A percentile compares a stretch with the other conserved stretches of the same genome.
phyloP scores from a whole-genome alignment of 176 grass and related monocot genomes.

The Phyllostachys edulis region DNA sequence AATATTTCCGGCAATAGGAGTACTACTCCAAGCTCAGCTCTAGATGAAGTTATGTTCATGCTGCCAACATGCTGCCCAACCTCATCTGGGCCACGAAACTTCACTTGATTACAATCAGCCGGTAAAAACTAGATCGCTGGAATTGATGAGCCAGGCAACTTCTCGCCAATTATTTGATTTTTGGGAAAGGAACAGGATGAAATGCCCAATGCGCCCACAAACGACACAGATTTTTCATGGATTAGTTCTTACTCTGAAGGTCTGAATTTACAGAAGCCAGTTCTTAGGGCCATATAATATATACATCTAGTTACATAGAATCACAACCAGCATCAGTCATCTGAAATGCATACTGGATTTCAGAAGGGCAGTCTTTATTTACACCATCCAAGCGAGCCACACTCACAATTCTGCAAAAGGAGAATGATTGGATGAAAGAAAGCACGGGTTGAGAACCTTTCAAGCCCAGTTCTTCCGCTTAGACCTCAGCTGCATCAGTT shows the following conservation, averaged over 20 bases:
- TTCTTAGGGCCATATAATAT: constrained; percentile 28
- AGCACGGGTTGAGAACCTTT: constrained; percentile 19
- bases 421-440: not conserved
- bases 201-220: no score
- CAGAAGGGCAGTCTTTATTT: constrained; percentile 41
- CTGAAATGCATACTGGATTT: constrained; percentile 23
- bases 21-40: no score
- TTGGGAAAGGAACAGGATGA: not conserved
- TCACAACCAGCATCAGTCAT: constrained; percentile 24
- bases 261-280: constrained; percentile 35
- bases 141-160: not conserved
- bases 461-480: constrained; percentile 83
- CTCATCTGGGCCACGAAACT: no score
- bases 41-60: no score
- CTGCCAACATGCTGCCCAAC: no score
- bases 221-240: not conserved
- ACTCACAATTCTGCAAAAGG: not conserved
- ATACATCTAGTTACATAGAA: constrained; percentile 38
- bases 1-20: no score
- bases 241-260: constrained; percentile 26
- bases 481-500: constrained; percentile 61
- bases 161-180: not conserved
- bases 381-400: constrained; percentile 33
- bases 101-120: no score
- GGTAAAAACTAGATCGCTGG: not conserved